Conservation (phyloP, 2,329 filamentous ascomycete genomes). For the Neodidymelliopsis sp. region DNA sequence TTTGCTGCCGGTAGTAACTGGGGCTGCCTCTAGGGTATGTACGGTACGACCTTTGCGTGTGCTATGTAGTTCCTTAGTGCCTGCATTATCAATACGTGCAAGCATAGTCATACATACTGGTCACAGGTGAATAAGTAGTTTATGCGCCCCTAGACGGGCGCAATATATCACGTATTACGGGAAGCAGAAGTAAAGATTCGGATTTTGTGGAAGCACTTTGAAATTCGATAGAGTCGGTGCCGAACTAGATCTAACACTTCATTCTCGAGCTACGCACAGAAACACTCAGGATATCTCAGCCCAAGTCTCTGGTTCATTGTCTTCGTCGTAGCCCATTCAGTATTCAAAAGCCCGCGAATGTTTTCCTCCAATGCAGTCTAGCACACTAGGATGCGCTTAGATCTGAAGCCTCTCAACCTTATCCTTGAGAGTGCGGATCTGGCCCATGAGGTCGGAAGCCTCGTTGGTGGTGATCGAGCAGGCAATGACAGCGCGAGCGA, state of each 20-base stretch:
- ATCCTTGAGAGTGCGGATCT: slow-evolving; percentile 89
- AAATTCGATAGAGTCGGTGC: slow-evolving; percentile 35
- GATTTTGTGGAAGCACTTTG: background rate
- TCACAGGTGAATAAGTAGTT: too few species aligned
- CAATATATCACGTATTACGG: too few species aligned
- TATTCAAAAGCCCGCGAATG: slow-evolving; percentile 8
- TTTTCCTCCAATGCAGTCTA: background rate
- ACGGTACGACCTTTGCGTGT: too few species aligned
- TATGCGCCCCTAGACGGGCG: too few species aligned
- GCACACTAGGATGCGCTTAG: slow-evolving; percentile 52
- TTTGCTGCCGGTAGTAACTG: too few species aligned
- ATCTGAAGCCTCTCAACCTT: slow-evolving; percentile 97
- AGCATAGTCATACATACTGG: too few species aligned
- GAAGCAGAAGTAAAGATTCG: too few species aligned
- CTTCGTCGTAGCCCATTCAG: slow-evolving; percentile 25
- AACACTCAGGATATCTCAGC: slow-evolving; percentile 26
- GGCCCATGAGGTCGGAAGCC: slow-evolving; percentile 75
- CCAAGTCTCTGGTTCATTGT: slow-evolving; percentile 21
- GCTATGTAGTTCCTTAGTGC: too few species aligned
- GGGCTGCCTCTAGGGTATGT: too few species aligned
- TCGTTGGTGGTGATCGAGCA: slow-evolving; percentile 78
- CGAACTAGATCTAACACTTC: slow-evolving; percentile 28
- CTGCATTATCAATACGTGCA: too few species aligned
- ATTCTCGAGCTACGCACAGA: slow-evolving; percentile 37
- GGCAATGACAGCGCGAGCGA: slow-evolving; percentile 85